Evolutionary conservation across 495 filamentous ascomycete genomes (phyloP), one percentile per base, ranked within the genome.

Genomic region (Neurospora terricola): DNA sequence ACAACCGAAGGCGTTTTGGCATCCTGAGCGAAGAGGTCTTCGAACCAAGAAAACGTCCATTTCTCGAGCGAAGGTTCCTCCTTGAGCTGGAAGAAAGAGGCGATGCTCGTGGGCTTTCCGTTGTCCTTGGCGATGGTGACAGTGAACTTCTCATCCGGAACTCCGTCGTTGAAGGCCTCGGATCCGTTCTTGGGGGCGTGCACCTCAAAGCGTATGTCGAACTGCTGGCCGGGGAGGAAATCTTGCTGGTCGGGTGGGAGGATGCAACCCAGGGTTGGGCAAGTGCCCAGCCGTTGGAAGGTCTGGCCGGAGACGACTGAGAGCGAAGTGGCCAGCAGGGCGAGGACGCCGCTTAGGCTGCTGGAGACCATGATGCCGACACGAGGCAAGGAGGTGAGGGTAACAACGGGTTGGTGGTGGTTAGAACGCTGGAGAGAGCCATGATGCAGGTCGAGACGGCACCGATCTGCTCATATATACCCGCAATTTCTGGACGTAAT

Each of bases 231-330:
- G 3, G 91, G 85, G 0, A 93, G 84, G 83, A 93, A 93, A 75
- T 93, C 91, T 42, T 87, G 88, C 85, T 92, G 91, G 76, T 93
- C 91, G 0, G 91, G 91, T 16, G 91, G 91, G 38, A 93, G 86
- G 70, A 93, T 84, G 77, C 91, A 93, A 72, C 91, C 91, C n/a
- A 93, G 82, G 12, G 85, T 85, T 5, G 91, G 91, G 77, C 91
- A 93, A 23, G 86, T 87, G 70, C 91, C 91, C 23, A 93, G 84
- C 69, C 91, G 82, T 80, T 90, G 91, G 79, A 87, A 91, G 21
- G 90, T 91, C 81, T 93, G 91, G 39, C 86, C 90, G 30, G 83
- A 78, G 38, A 77, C 77, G 69, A 76, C 78, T 7, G 79, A 79
- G 45, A 82, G 73, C 48, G 78, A 78, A 18, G 80, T 79, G 72